Evolutionary conservation across 2,329 filamentous ascomycete species (phyloP).

Genomic region (Ophiostoma australiae): DNA sequence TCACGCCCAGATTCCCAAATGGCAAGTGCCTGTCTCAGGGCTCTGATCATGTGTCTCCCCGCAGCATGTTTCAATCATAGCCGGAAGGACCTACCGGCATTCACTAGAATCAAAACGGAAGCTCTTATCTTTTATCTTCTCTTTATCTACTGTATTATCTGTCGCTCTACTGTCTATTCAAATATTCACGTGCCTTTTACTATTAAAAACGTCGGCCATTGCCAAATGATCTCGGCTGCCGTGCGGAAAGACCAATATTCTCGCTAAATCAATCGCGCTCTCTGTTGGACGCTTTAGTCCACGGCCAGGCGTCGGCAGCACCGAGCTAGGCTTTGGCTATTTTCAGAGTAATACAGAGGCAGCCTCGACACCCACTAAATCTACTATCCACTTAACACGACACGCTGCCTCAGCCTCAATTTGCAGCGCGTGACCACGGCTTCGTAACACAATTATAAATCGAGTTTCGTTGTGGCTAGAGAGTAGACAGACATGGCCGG

Average conservation of each 20-base stretch:
- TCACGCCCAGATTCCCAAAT: neutral
- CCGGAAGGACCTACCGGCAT: neutral
- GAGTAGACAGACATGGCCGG: neutral
- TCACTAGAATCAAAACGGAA: neutral
- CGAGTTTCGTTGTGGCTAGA: neutral
- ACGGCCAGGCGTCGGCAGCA: neutral
- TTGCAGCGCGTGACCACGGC: neutral
- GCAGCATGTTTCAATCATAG: neutral
- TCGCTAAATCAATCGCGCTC: neutral
- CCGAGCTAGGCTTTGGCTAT: neutral
- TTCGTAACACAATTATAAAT: constrained; percentile 11
- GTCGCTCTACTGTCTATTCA: no score
- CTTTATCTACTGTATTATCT: neutral
- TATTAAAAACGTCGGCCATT: no score
- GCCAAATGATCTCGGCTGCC: no score
- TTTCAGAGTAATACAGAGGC: neutral
- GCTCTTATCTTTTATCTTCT: neutral
- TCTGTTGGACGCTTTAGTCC: neutral
- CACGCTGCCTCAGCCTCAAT: neutral
- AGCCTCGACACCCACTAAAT: neutral
- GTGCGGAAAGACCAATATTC: neutral
- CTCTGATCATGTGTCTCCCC: neutral
- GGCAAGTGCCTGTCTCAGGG: neutral
- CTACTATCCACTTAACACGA: neutral
- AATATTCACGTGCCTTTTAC: neutral